Base-by-base conservation (phyloP, 352 stramenopile species). In the Phytopythium cucurbitacearum region DNA sequence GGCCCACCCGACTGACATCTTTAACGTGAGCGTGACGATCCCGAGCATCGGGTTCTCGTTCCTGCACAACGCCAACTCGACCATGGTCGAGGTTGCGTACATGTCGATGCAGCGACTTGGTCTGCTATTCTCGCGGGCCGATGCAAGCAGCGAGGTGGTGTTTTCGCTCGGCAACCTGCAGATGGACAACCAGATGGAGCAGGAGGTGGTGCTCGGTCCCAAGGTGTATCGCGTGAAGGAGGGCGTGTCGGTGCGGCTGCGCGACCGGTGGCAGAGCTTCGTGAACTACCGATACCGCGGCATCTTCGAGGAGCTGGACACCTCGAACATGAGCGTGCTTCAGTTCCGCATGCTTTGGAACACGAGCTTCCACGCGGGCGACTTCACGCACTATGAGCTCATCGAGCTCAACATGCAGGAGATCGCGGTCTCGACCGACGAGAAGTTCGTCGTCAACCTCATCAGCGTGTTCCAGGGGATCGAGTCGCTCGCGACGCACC, bases 151-250 rank as follows among this genome's bases (percentile, higher is more conserved):
- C 39, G 85, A 95, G 44, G 67, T 94, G 32, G 69, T 87, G 0
- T 87, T 91, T 51, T 90, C 81, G 12, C 60, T 95, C 12, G 85
- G 85, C 3, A 95, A 95, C 36, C 32, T 94, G 35, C 85, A 95
- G 49, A 93, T 95, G 81, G 85, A 95, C 61, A 94, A 95, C 45
- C 85, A 95, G 64, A 95, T 95, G 81, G 85, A 95, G 49, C 62
- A 68, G 13, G 83, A 93, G 47, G 85, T 95, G 37, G 78, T 95
- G 38, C 57, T 95, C 4, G 81, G 83, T 0, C 83, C 85, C 1
- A 91, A 92, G 15, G 79, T 93, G 9, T 78, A 93, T 45, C 80
- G 73, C 12, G 80, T 91, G 28, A 94, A 95, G 51, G 81, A 93
- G 59, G 85, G 85, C n/a, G 82, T 94, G 15, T 91, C 78, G 0